Evolutionary conservation across 1,284 basidiomycete genomes (phyloP), one percentile per base, ranked within the genome.

Genomic region (Heterobasidion irregulare): DNA sequence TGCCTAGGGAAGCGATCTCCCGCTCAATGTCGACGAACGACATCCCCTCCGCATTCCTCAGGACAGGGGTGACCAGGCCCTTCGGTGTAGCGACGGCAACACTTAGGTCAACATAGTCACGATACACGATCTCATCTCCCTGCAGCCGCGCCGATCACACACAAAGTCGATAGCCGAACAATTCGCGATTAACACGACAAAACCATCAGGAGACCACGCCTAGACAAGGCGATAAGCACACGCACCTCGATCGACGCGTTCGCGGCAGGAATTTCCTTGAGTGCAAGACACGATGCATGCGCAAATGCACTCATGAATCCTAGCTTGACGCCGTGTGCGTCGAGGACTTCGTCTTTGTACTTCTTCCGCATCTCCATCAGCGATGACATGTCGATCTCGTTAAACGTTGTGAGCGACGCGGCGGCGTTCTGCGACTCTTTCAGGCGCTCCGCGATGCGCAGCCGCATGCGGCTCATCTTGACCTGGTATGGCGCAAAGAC

Each of bases 291-390:
- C 53, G 83, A 89, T 2, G 97, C 97, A 68, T 88, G 89, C 51
- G 94, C 89, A 67, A 99, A 99, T 47, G 94, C 94, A 61, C 89
- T 92, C 97, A 99, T 99, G 83, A 94, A 99, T 44, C 97, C 96
- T 61, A 99, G 83, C 75, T 99, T 99, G 72, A 98, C 87, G 51
- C 94, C 95, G 64, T 95, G 89, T 68, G 89, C 83, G 75, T 99
- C 98, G 56, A 95, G 78, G 52, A 98, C 78, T 55, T 84, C 78
- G 63, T 98, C 94, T 81, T 99, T 99, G 85, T 96, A 96, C 67
- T 90, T 86, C 68, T 88, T 86, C 65, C 97, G 89, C 86, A 99
- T 88, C 53, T 90, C 88, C 79, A 98, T 92, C 59, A 98, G 75
- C 49, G 88, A 87, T 48, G 92, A 94, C 96, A 99, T 99, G 78